Percentiles rank a stretch among this genome's conserved stretches.
Conservation (phyloP, 805 yeast species). For the baker's yeast (Saccharomyces cerevisiae) region DNA sequence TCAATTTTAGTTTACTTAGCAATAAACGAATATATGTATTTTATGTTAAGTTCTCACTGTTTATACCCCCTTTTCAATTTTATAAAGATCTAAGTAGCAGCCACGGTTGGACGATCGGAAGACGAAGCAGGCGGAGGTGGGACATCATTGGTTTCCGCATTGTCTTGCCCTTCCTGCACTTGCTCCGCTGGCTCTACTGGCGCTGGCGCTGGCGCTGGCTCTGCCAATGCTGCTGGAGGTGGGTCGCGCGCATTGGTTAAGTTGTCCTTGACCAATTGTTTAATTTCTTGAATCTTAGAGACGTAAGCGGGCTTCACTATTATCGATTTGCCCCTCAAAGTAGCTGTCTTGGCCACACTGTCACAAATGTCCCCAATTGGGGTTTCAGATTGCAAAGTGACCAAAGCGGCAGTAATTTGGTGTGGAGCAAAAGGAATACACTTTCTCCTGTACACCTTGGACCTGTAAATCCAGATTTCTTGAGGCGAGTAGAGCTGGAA, state of each 20-base stretch:
- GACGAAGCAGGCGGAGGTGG: not conserved
- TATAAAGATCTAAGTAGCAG: not conserved
- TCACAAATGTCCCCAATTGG: constrained; percentile 39
- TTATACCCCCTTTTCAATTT: not conserved
- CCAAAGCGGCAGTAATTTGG: constrained; percentile 43
- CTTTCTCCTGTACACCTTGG: constrained; percentile 23
- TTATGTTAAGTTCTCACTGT: no score
- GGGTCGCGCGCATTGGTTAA: constrained; percentile 1
- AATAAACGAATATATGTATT: not conserved
- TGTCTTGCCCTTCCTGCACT: not conserved
- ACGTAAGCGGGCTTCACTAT: constrained; percentile 35
- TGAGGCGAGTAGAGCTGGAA: constrained; percentile 40
- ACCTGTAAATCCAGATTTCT: constrained; percentile 41
- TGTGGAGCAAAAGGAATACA: constrained; percentile 23
- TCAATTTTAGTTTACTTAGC: not conserved
- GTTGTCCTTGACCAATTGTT: constrained; percentile 30
- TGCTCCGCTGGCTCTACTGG: not conserved
- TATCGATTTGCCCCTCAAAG: constrained; percentile 31
- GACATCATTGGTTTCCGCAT: not conserved
- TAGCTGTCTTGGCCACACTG: constrained; percentile 31
- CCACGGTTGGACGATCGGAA: not conserved
- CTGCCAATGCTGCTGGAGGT: constrained; percentile 3
- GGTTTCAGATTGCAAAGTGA: constrained; percentile 37
- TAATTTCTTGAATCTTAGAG: constrained; percentile 38
- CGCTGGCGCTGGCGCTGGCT: constrained; percentile 2